phyloP scores from a whole-genome alignment of 2,329 filamentous ascomycete species.

The Microsporum ferrugineum region DNA sequence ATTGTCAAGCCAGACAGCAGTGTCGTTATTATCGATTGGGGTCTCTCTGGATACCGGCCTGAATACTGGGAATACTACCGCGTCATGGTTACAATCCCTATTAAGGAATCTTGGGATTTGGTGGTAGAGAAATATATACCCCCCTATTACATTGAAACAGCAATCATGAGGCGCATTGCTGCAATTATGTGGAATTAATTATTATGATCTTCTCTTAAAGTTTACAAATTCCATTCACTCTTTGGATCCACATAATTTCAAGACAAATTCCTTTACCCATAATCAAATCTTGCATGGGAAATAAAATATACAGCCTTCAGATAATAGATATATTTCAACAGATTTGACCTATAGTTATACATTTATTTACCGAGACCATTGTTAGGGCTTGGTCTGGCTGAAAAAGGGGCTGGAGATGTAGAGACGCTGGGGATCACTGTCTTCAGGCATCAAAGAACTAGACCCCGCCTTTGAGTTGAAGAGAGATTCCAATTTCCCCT shows the following conservation, averaged over 20 bases:
- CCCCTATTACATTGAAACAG: conserved; percentile 15
- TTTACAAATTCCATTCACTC: too few relatives aligned
- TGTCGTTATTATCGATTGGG: conserved; percentile 21
- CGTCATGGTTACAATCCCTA: conserved; percentile 8
- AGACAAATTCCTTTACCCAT: not conserved
- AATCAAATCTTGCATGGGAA: not conserved
- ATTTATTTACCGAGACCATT: not conserved
- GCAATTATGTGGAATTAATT: conserved; percentile 2
- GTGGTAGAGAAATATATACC: conserved; percentile 18
- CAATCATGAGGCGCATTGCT: not conserved
- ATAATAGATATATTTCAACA: not conserved
- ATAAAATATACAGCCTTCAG: not conserved
- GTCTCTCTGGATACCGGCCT: conserved; percentile 19
- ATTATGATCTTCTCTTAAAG: too few relatives aligned
- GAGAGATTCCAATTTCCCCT: not conserved
- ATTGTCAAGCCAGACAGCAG: conserved; percentile 17
- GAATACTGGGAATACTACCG: conserved; percentile 20
- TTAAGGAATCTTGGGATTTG: conserved; percentile 13
- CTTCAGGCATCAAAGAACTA: not conserved
- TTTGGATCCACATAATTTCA: too few relatives aligned
- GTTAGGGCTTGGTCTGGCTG: not conserved
- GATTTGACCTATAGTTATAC: not conserved
- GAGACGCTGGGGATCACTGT: not conserved
- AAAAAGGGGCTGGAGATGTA: not conserved
- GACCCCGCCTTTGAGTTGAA: not conserved